A percentile compares a stretch with the other conserved stretches of the same genome.
These are phyloP conservation scores for Turnera subulata DNA, from an alignment of 345 rosid genomes.

Conservation along the genomic window DNA sequence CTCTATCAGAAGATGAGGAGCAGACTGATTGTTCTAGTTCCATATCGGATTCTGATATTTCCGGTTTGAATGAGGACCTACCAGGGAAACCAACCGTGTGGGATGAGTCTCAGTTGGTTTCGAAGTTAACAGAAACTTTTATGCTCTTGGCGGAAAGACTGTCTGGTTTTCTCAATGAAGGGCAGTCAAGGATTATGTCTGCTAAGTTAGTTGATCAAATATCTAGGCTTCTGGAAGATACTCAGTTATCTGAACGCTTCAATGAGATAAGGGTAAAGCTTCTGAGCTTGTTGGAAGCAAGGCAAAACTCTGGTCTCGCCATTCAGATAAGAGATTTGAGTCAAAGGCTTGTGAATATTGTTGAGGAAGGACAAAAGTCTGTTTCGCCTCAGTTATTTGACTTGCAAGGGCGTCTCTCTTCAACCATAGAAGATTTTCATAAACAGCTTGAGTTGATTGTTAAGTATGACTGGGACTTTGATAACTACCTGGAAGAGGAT, in stretches of 20 bases:
- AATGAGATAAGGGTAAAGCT: slow-evolving; percentile 68
- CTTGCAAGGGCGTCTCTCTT: slow-evolving; percentile 71
- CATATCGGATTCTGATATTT: slow-evolving; percentile 31
- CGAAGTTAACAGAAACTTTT: slow-evolving; percentile 64
- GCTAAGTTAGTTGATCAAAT: slow-evolving; percentile 76
- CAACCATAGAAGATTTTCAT: slow-evolving; percentile 85
- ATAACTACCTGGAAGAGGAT: slow-evolving; percentile 90
- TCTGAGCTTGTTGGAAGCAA: slow-evolving; percentile 63
- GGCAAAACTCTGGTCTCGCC: slow-evolving; percentile 69
- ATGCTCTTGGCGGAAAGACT: slow-evolving; percentile 82
- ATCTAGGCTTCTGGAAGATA: slow-evolving; percentile 68
- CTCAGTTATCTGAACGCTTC: slow-evolving; percentile 62
- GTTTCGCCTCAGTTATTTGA: slow-evolving; percentile 81
- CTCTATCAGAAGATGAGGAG: slow-evolving; percentile 27
- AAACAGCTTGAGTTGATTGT: slow-evolving; percentile 87
- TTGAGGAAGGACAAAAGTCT: slow-evolving; percentile 79
- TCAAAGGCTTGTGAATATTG: slow-evolving; percentile 58
- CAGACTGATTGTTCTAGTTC: slow-evolving; percentile 21
- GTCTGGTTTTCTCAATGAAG: slow-evolving; percentile 83
- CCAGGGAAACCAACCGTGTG: slow-evolving; percentile 41
- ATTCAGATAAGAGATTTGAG: slow-evolving; percentile 71
- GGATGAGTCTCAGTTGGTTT: slow-evolving; percentile 68
- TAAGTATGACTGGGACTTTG: slow-evolving; percentile 96
- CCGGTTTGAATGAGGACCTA: slow-evolving; percentile 36
- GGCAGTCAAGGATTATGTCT: slow-evolving; percentile 68